Evolutionary conservation across 2,329 filamentous ascomycete species (phyloP), one percentile per base, ranked within the genome.

Genomic region (Anisogramma anomala): DNA sequence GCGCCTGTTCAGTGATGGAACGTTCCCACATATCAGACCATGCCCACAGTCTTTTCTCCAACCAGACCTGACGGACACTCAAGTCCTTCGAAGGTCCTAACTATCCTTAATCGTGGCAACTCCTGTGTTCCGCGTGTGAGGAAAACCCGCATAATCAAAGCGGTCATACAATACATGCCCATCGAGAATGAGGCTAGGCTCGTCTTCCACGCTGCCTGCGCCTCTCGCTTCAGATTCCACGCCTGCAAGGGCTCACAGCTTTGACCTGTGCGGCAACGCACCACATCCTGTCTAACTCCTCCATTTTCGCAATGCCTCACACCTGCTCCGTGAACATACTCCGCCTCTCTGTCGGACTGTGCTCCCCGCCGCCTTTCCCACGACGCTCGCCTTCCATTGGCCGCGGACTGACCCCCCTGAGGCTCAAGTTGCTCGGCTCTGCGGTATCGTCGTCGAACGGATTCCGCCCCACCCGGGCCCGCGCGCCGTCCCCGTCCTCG

Each of bases 371-470:
- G 35, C 36, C 36, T 7, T 58, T 60, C 11, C 55, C 61, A 38
- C 57, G 62, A 10, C 28, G 28, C 34, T 38, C 40, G 22, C 68
- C 69, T 36, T 77, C 67, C 50, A 82, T 74, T n/a, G 84, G 84
- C 50, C 84, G 61, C 3, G 85, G 84, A 58, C 83, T 89, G 22
- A 88, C 77, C 19, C 82, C 82, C 41, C 83, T 64, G 59, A 85
- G 52, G 56, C 67, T 73, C 43, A 75, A 55, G 53, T 73, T 74
- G 47, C 76, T 79, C 48, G 70, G 65, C 56, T 77, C 77, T 4
- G 72, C 75, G 22, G 74, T 69, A 39, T 64, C 53, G 51, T 85
- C 82, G 39, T 79, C 81, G 55, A 88, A 88, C 0, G 84, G 84
- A 58, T 89, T 80, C 48, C 51, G 55, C 39, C 51, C 49, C 38